These are phyloP conservation scores for Ophiostoma tasmaniense DNA, from an alignment of 2,329 filamentous ascomycete species.

Conservation along the genomic window DNA sequence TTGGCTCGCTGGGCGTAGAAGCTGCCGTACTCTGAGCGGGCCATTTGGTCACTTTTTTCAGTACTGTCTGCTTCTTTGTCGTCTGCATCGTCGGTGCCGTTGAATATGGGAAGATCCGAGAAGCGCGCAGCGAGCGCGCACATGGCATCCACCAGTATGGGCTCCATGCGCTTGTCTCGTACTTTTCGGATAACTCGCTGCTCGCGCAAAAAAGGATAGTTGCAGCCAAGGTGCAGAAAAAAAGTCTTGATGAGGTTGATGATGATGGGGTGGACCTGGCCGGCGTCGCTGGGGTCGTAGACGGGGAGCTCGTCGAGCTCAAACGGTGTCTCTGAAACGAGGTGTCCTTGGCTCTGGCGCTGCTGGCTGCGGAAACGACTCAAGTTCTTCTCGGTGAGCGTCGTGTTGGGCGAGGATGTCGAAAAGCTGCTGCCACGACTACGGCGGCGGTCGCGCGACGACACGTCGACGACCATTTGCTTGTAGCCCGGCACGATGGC, in stretches of 20 bases:
- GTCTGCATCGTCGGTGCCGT: slow-evolving; percentile 35
- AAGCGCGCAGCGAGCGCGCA: slow-evolving; percentile 77
- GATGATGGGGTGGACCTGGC: slow-evolving; percentile 66
- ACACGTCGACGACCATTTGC: slow-evolving; percentile 68
- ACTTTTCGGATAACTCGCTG: slow-evolving; percentile 66
- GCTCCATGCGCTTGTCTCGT: slow-evolving; percentile 70
- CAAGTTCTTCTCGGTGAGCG: slow-evolving; percentile 19
- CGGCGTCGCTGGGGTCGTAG: slow-evolving; percentile 64
- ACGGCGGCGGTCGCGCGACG: slow-evolving; percentile 57
- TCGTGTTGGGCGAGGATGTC: slow-evolving; percentile 40
- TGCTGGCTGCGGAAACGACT: slow-evolving; percentile 24
- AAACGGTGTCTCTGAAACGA: slow-evolving; percentile 32
- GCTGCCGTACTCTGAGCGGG: slow-evolving; percentile 60
- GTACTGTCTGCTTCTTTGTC: no score
- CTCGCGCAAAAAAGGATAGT: slow-evolving; percentile 71
- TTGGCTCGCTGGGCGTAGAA: slow-evolving; percentile 76
- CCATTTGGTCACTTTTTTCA: not conserved
- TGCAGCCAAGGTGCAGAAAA: slow-evolving; percentile 74
- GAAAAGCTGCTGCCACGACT: slow-evolving; percentile 52
- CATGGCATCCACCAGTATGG: slow-evolving; percentile 78
- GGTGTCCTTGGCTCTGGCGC: slow-evolving; percentile 20
- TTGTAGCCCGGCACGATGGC: slow-evolving; percentile 89
- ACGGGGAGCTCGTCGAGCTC: slow-evolving; percentile 53
- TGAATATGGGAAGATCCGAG: slow-evolving; percentile 51
- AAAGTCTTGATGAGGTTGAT: slow-evolving; percentile 70